phyloP scores from a whole-genome alignment of 805 yeast genomes.

The Myxozyma melibiosi region DNA sequence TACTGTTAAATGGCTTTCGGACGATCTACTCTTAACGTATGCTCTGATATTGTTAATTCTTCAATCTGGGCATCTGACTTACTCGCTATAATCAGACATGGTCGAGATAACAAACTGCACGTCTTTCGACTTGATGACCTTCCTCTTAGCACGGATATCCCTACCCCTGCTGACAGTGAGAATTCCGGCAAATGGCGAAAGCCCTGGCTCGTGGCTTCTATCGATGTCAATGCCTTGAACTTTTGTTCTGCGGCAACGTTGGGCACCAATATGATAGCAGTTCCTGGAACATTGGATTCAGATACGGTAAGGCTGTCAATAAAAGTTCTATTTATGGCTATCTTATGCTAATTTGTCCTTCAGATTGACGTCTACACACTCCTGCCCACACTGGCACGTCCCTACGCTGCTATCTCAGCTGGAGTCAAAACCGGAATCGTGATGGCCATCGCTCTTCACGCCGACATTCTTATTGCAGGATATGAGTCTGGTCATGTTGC shows the following conservation, averaged over 20 bases:
- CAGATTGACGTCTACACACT: conserved; percentile 57
- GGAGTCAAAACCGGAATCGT: conserved; percentile 48
- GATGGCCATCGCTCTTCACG: conserved; percentile 56
- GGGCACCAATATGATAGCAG: conserved; percentile 45
- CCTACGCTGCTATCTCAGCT: conserved; percentile 37
- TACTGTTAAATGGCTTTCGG: conserved; percentile 48
- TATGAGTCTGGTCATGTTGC: conserved; percentile 72
- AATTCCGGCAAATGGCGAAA: conserved; percentile 30
- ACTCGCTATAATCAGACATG: conserved; percentile 61
- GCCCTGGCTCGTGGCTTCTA: conserved; percentile 42
- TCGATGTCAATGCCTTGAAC: conserved; percentile 75
- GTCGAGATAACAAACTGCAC: conserved; percentile 58
- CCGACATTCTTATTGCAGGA: conserved; percentile 50
- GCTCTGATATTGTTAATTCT: not conserved
- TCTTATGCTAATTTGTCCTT: not conserved
- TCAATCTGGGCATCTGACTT: not conserved
- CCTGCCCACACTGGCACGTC: conserved; percentile 29
- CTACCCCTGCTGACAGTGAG: conserved; percentile 34
- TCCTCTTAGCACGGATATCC: conserved; percentile 46
- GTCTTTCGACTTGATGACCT: conserved; percentile 43
- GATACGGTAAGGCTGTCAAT: conserved; percentile 47
- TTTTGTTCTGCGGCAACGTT: conserved; percentile 63
- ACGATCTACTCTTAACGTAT: conserved; percentile 45
- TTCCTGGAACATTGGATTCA: conserved; percentile 68
- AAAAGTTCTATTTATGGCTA: not conserved